These are phyloP conservation scores for Pythium coloratum DNA, from an alignment of 352 stramenopile genomes.

Conservation along the genomic window DNA sequence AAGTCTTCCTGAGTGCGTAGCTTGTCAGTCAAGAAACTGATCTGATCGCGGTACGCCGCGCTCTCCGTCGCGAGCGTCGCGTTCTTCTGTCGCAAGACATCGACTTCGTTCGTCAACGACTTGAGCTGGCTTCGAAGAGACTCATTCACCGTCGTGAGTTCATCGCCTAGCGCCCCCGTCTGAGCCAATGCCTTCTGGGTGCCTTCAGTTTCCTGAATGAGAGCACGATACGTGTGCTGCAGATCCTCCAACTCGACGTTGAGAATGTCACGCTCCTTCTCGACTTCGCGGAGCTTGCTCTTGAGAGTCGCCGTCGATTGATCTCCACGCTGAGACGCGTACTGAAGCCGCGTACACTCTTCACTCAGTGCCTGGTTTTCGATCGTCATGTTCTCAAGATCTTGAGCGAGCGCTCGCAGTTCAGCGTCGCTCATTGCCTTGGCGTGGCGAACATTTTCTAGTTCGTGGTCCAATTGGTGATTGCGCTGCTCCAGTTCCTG, in stretches of 20 bases:
- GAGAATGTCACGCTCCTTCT: slow-evolving; percentile 66
- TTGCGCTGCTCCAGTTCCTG: slow-evolving; percentile 42
- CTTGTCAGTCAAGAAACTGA: slow-evolving; percentile 78
- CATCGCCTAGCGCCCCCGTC: slow-evolving; percentile 56
- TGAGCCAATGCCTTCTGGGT: slow-evolving; percentile 59
- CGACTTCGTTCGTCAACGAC: slow-evolving; percentile 58
- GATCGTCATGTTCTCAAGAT: slow-evolving; percentile 88
- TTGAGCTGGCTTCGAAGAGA: slow-evolving; percentile 60
- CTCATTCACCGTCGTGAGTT: slow-evolving; percentile 63
- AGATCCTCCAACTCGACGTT: slow-evolving; percentile 80
- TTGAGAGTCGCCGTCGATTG: slow-evolving; percentile 59
- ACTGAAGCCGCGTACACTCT: slow-evolving; percentile 69
- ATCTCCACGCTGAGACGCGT: slow-evolving; percentile 45
- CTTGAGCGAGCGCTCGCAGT: slow-evolving; percentile 60
- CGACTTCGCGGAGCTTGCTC: slow-evolving; percentile 51
- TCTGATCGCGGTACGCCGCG: slow-evolving; percentile 72
- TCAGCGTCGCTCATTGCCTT: slow-evolving; percentile 73
- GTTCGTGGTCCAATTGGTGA: slow-evolving; percentile 48
- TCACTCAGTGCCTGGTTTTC: slow-evolving; percentile 86
- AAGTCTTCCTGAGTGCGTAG: slow-evolving; percentile 54
- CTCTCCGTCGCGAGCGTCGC: slow-evolving; percentile 52
- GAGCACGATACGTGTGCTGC: slow-evolving; percentile 64
- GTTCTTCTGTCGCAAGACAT: slow-evolving; percentile 55
- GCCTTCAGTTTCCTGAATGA: slow-evolving; percentile 74
- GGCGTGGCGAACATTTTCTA: slow-evolving; percentile 54